Base-by-base conservation (phyloP, 1,284 basidiomycete genomes). In the Cryptococcus deneoformans region DNA sequence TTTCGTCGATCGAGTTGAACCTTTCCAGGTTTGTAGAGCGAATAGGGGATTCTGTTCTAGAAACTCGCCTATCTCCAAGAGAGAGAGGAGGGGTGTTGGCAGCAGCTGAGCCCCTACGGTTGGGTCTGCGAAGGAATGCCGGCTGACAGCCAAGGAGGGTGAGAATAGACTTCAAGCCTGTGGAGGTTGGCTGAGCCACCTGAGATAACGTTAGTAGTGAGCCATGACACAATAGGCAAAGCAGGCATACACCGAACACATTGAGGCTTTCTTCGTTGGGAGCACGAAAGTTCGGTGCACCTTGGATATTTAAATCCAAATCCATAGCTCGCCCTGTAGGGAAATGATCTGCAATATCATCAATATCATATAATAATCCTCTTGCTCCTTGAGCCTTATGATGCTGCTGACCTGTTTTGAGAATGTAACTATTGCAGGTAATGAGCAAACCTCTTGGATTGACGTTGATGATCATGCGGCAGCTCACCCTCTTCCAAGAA, bases 231-330 rank as follows among this genome's bases (percentile, higher is more conserved):
- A 12, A n/a, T 43, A 11, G 20, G 24, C 7, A 8, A 9, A 5
- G 7, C 34, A 2, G 12, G 46, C 68, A 47, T 34, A 73, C 89
- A 16, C 92, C 94, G 72, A 89, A 96, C 2, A 97, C 90, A 63
- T 93, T 92, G 50, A 95, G 81, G 61, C 85, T 84, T 45, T 85
- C 86, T 50, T 86, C 83, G 55, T 85, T 81, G 24, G 88, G 87
- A 49, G 89, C 86, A 60, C 96, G 84, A 73, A 99, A 98, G 79
- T 98, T 97, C 3, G 95, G 94, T 20, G 95, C 95, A 40, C 96
- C 96, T 72, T 80, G 79, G 3, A 99, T 83, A 61, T 90, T 92
- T 43, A 97, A 82, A 68, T 93, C 90, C n/a, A 96, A 83, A 72
- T 95, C 89, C 48, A 93, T 81, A 8, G 92, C 91, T 57, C 92